phyloP scores from a whole-genome alignment of 352 stramenopile species.

The Globisporangium rhizosaccharum region DNA sequence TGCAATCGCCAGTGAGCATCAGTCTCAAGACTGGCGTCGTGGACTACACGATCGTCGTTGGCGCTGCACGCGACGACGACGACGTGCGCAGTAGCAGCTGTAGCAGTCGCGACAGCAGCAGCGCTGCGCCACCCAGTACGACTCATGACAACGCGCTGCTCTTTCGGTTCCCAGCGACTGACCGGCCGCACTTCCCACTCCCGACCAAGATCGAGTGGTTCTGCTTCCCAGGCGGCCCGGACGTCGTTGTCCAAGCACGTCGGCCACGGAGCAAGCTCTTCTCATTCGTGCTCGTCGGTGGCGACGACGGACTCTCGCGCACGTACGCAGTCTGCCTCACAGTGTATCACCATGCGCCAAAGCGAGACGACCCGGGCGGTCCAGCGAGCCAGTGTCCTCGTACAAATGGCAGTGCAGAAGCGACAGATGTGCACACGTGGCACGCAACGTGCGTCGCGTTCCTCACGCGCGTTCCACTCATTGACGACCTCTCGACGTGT shows the following conservation, averaged over 20 bases:
- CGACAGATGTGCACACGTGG: slow-evolving; percentile 28
- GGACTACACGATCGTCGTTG: slow-evolving; percentile 79
- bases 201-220: slow-evolving; percentile 89
- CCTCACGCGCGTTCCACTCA: slow-evolving; percentile 58
- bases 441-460: slow-evolving; percentile 68
- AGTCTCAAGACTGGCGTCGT: slow-evolving; percentile 54
- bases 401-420: slow-evolving; percentile 1
- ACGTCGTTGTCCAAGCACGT: slow-evolving; percentile 42
- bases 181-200: slow-evolving; percentile 56
- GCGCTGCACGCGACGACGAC: slow-evolving; percentile 10
- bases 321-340: slow-evolving; percentile 72
- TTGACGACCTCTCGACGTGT: slow-evolving; percentile 47
- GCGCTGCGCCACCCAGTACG: background rate
- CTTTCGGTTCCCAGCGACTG: slow-evolving; percentile 51
- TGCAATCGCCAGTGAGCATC: slow-evolving; percentile 17
- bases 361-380: background rate
- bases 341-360: slow-evolving; percentile 45
- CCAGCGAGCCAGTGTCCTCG: no score
- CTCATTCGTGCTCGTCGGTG: slow-evolving; percentile 77
- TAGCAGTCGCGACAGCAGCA: background rate
- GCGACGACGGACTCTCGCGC: slow-evolving; percentile 57
- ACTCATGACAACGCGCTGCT: slow-evolving; percentile 49
- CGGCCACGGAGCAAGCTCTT: slow-evolving; percentile 56
- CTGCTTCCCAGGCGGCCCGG: slow-evolving; percentile 68
- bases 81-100: background rate